These are phyloP conservation scores for Zygotorulaspora mrakii DNA, from an alignment of 1,139 yeast species.

Conservation along the genomic window DNA sequence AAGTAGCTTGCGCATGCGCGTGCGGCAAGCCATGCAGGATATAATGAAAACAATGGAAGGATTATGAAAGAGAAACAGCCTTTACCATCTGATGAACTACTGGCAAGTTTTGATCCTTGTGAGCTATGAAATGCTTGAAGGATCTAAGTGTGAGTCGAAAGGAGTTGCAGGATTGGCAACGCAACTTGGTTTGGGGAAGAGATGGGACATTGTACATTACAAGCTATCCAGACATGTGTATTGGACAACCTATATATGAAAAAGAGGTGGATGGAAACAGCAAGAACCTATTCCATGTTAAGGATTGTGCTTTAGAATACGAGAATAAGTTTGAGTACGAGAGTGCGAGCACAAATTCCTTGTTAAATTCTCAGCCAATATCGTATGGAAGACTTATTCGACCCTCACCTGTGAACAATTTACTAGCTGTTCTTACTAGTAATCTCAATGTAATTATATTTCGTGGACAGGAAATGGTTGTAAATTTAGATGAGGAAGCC, in stretches of 20 bases:
- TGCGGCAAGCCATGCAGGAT: no score
- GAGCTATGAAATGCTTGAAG: conserved; percentile 27
- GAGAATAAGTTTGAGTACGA: conserved; percentile 33
- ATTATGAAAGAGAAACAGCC: not conserved
- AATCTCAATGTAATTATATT: conserved; percentile 30
- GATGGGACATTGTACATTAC: conserved; percentile 32
- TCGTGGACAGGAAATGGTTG: conserved; percentile 14
- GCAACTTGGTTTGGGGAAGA: conserved; percentile 29
- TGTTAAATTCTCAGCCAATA: conserved; percentile 33
- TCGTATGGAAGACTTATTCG: conserved; percentile 23
- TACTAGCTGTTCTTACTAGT: conserved; percentile 32
- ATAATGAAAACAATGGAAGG: no score
- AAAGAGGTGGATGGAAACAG: conserved; percentile 20
- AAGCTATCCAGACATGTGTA: conserved; percentile 30
- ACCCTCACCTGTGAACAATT: conserved; percentile 22
- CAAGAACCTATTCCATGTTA: conserved; percentile 29
- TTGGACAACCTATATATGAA: conserved; percentile 29
- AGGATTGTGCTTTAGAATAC: conserved; percentile 22
- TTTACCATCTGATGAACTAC: conserved; percentile 21
- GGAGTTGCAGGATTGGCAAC: conserved; percentile 31
- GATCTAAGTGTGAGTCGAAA: conserved; percentile 30
- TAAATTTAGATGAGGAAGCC: conserved; percentile 24
- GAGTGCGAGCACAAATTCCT: conserved; percentile 21
- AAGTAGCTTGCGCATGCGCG: not conserved
- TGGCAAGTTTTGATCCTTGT: conserved; percentile 29